Percentiles rank a stretch among this genome's conserved stretches.
Conservation (phyloP, 257 asterid genomes). For the Penstemon newberryi region DNA sequence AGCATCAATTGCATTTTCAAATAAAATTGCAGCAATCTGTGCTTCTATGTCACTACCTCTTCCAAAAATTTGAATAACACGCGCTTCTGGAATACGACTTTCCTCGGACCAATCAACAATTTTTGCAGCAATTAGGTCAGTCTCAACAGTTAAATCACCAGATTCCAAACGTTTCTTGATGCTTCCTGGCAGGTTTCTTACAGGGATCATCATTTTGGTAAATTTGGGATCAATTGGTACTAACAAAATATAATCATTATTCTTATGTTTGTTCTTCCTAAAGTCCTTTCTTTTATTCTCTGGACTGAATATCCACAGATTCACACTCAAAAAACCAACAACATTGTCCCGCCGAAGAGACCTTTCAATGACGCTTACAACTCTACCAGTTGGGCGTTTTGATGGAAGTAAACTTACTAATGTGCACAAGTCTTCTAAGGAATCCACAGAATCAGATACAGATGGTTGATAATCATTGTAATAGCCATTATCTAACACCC, state of each 20-base stretch:
- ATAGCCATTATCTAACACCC: slow-evolving; percentile 32
- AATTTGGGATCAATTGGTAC: slow-evolving; percentile 72
- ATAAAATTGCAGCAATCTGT: slow-evolving; percentile 82
- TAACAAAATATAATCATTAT: slow-evolving; percentile 49
- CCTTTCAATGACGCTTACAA: slow-evolving; percentile 65
- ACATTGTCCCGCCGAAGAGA: slow-evolving; percentile 59
- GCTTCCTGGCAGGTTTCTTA: slow-evolving; percentile 54
- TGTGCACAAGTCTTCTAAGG: slow-evolving; percentile 51
- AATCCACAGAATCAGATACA: slow-evolving; percentile 30
- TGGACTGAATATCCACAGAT: slow-evolving; percentile 57
- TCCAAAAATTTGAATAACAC: slow-evolving; percentile 61
- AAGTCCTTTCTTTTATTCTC: slow-evolving; percentile 51
- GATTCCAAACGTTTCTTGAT: slow-evolving; percentile 58
- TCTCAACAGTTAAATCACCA: slow-evolving; percentile 64
- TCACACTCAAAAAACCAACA: slow-evolving; percentile 70
- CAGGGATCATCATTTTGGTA: slow-evolving; percentile 68
- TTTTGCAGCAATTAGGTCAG: slow-evolving; percentile 71
- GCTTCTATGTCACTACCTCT: slow-evolving; percentile 75
- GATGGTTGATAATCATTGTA: slow-evolving; percentile 29
- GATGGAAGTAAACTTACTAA: slow-evolving; percentile 50
- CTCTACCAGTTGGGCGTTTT: slow-evolving; percentile 86
- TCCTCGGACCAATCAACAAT: slow-evolving; percentile 82
- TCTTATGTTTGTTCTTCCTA: slow-evolving; percentile 47
- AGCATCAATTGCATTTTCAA: slow-evolving; percentile 63
- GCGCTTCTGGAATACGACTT: slow-evolving; percentile 59